A percentile compares a stretch with the other conserved stretches of the same genome.
Evolutionary conservation across 2,329 filamentous ascomycete species (phyloP).

Genomic region (Apiospora malaysiana): DNA sequence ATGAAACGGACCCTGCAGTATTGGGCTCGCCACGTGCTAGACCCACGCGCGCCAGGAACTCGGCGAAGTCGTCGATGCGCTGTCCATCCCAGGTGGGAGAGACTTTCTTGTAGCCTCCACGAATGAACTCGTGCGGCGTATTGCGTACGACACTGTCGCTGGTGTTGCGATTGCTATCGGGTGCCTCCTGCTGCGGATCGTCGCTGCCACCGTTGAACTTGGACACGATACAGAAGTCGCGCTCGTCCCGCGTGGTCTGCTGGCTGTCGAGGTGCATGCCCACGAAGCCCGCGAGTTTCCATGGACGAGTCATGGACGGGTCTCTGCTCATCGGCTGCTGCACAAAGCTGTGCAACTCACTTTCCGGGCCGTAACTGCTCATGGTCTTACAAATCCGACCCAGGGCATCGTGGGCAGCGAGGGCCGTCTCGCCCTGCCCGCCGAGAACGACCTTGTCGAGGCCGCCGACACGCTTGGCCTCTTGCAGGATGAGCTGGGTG

Average conservation of each 20-base stretch:
- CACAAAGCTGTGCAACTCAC: constrained; percentile 17
- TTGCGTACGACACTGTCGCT: constrained; percentile 28
- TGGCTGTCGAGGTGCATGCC: constrained; percentile 29
- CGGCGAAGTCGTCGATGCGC: constrained; percentile 30
- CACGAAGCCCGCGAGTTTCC: constrained; percentile 28
- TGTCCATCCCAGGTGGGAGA: constrained; percentile 27
- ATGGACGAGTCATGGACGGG: not conserved
- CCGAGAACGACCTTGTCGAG: constrained; percentile 30
- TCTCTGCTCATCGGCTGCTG: not conserved
- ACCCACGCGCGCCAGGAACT: constrained; percentile 26
- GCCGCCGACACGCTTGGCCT: constrained; percentile 26
- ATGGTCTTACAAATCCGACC: constrained; percentile 25
- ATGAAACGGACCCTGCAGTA: not conserved
- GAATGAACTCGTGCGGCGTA: constrained; percentile 32
- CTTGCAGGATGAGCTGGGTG: constrained; percentile 30
- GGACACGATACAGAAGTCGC: constrained; percentile 25
- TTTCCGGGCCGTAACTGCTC: not conserved
- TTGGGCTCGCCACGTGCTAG: constrained; percentile 7
- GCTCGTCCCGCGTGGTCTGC: constrained; percentile 27
- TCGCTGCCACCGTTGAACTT: not conserved
- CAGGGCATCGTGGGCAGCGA: constrained; percentile 31
- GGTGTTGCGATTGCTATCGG: not conserved
- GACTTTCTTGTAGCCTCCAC: constrained; percentile 29
- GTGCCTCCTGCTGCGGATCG: too few relatives aligned
- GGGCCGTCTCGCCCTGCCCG: constrained; percentile 31